Evolutionary conservation across 2,329 filamentous ascomycete species (phyloP).

Genomic region (Botrytis paeoniae): DNA sequence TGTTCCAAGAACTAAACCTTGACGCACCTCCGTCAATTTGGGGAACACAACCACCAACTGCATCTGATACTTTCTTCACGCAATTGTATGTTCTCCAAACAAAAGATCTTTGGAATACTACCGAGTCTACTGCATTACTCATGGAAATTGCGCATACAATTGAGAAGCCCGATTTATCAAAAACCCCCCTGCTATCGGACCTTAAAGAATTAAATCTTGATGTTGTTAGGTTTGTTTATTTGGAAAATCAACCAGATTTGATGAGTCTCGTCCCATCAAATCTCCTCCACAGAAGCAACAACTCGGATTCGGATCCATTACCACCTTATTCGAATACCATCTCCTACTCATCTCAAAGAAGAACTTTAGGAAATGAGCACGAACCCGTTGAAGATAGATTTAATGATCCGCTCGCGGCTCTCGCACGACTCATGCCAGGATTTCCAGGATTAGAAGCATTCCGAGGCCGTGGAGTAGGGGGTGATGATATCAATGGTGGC

Average conservation of each 20-base stretch:
- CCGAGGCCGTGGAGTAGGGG: constrained; percentile 4
- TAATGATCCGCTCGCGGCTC: constrained; percentile 32
- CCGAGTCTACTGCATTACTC: constrained; percentile 60
- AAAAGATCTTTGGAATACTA: constrained; percentile 71
- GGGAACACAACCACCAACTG: constrained; percentile 64
- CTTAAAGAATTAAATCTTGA: constrained; percentile 32
- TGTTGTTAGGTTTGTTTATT: constrained; percentile 36
- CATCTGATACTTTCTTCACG: constrained; percentile 53
- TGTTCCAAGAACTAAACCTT: constrained; percentile 78
- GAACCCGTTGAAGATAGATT: constrained; percentile 21
- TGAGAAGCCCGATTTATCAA: constrained; percentile 26
- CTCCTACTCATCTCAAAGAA: constrained; percentile 32
- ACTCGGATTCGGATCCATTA: constrained; percentile 38
- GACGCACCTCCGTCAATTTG: constrained; percentile 78
- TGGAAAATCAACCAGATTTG: constrained; percentile 36
- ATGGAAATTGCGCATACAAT: constrained; percentile 57
- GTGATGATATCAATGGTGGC: constrained; percentile 7
- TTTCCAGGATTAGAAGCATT: constrained; percentile 15
- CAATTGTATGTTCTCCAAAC: constrained; percentile 64
- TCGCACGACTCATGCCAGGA: constrained; percentile 29
- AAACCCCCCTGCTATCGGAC: constrained; percentile 26
- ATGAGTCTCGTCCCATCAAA: constrained; percentile 35
- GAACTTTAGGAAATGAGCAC: constrained; percentile 18
- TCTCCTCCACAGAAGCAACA: constrained; percentile 35
- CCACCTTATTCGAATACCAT: constrained; percentile 37